Evolutionary conservation across 192 early-diverging fungal species (phyloP), one percentile per base, ranked within the genome.

Genomic region (Coemansia sp.): DNA sequence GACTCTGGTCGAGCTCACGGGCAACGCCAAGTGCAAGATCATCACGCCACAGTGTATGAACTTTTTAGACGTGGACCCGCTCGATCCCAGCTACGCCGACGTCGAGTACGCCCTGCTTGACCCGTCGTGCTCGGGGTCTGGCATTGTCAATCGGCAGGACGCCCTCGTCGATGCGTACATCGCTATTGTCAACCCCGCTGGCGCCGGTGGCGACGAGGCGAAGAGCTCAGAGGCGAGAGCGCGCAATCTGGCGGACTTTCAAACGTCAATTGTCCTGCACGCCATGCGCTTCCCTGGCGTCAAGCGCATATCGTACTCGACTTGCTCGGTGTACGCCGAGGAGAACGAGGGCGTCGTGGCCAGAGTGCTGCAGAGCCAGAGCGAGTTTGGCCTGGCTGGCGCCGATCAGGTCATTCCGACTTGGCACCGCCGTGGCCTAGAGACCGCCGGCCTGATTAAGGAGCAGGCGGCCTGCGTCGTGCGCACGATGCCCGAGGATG

Each of bases 261-360:
- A 99, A 70, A 67, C 84, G 32, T 81, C 86, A 9, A 86, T 89
- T 7, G 76, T 99, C 10, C 64, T 91, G 62, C 96, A 99, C 66
- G 94, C 95, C 12, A 87, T 94, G 81, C 88, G 85, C 41, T 94
- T 98, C 70, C 94, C 94, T 2, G 83, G 77, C 6, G 91, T 94
- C n/a, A 87, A 93, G 57, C 86, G 87, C 62, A 85, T 99, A 20
- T 88, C 90, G 10, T 99, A 99, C 70, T 99, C 97, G 38, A 99
- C 97, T 2, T 99, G 97, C 73, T 99, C 97, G 6, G 89, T 95
- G 46, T 91, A 98, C 69, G 82, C 82, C 0, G 83, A 89, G 73
- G 97, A 99, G 69, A 98, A 99, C 81, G 97, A 99, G 66, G 88
- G 89, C 8, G 97, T 99, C 1, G 94, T 98, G n/a, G 84, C 87